phyloP scores from a whole-genome alignment of 1,284 basidiomycete species.

The Ustilago bromivora region DNA sequence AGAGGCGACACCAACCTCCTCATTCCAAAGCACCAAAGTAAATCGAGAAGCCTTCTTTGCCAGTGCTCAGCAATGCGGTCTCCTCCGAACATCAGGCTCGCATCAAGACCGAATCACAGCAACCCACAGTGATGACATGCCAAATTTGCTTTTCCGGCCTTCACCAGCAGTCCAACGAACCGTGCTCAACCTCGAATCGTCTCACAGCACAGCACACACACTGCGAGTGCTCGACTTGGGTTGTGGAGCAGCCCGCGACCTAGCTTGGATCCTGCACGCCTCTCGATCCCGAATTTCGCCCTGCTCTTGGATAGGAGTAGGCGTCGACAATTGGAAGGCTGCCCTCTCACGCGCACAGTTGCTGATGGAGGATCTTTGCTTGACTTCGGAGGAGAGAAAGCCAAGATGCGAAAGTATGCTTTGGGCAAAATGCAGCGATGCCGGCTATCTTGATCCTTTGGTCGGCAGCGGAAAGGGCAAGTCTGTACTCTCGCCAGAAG shows the following conservation, averaged over 20 bases:
- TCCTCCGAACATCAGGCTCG: constrained; percentile 14
- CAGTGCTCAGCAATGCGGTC: constrained; percentile 1
- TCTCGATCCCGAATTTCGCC: constrained; percentile 20
- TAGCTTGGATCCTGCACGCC: constrained; percentile 45
- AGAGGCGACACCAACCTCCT: not conserved
- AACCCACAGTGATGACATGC: constrained; percentile 17
- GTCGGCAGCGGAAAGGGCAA: constrained; percentile 41
- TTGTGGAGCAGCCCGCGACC: constrained; percentile 43
- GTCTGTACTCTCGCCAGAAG: constrained; percentile 1
- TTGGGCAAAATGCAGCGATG: constrained; percentile 42
- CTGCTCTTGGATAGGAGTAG: constrained; percentile 31
- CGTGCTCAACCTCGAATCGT: constrained; percentile 12
- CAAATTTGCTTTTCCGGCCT: constrained; percentile 37
- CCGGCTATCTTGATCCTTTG: constrained; percentile 30
- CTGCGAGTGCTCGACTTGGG: constrained; percentile 38
- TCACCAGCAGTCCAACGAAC: constrained; percentile 31
- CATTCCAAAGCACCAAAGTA: not conserved
- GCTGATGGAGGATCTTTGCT: constrained; percentile 37
- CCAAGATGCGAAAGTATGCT: constrained; percentile 30
- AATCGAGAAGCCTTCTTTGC: constrained; percentile 8
- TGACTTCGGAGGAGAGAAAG: not conserved
- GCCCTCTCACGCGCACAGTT: constrained; percentile 29
- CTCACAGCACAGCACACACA: not conserved
- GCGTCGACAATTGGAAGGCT: constrained; percentile 50
- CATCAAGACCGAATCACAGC: constrained; percentile 10